These are phyloP conservation scores for Lasiosphaeria hispida DNA, from an alignment of 495 filamentous ascomycete genomes.

Conservation along the genomic window DNA sequence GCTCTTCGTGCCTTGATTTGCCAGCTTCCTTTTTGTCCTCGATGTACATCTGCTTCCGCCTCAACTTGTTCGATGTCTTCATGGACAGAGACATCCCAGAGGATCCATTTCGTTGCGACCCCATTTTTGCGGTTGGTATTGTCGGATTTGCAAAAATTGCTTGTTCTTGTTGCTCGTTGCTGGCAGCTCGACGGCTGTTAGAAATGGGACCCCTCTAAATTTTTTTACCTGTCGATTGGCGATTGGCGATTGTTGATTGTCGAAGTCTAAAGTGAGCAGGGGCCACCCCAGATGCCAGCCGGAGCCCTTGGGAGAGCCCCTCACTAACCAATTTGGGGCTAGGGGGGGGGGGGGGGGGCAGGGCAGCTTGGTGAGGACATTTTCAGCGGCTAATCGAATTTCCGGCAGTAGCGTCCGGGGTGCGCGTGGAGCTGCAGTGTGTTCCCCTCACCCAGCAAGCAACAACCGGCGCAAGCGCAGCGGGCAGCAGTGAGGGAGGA, in stretches of 20 bases:
- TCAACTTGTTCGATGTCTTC: conserved; percentile 63
- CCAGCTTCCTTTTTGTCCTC: conserved; percentile 73
- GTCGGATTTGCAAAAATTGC: background rate
- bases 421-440: background rate
- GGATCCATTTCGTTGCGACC: conserved; percentile 13
- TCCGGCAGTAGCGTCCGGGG: conserved; percentile 11
- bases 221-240: conserved; percentile 1
- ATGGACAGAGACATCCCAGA: conserved; percentile 28
- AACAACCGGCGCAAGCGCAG: conserved; percentile 3
- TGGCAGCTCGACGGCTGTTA: background rate
- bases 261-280: conserved; percentile 6
- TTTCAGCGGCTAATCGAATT: conserved; percentile 27
- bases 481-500: background rate
- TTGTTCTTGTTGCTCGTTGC: conserved; percentile 1
- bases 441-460: conserved; percentile 3
- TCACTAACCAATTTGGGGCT: conserved; percentile 12
- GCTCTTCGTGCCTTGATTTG: conserved; percentile 68
- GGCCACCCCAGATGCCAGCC: conserved; percentile 9
- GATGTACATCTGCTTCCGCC: conserved; percentile 70
- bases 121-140: conserved; percentile 14
- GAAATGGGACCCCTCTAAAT: conserved; percentile 6
- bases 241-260: no score
- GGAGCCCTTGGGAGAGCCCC: conserved; percentile 6
- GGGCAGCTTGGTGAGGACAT: no score
- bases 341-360: conserved; percentile 25